phyloP scores from a whole-genome alignment of 352 stramenopile species.

The Elongisporangium anandrum region DNA sequence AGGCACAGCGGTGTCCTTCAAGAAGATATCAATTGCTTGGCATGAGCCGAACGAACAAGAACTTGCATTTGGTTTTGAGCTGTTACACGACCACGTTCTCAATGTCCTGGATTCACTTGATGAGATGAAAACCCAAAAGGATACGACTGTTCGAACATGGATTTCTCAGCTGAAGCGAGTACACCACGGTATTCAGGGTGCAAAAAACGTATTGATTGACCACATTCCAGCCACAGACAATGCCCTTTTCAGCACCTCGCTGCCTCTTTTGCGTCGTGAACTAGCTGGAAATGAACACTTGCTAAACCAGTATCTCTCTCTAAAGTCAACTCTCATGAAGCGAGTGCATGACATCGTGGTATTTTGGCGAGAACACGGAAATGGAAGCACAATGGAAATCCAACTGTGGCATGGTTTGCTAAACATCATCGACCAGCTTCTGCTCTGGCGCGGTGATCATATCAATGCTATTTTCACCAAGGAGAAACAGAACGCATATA shows the following conservation, averaged over 20 bases:
- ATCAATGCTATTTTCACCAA: constrained; percentile 34
- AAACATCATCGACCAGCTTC: constrained; percentile 38
- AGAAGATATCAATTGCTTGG: constrained; percentile 43
- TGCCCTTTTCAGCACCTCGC: constrained; percentile 31
- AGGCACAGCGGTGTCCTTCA: constrained; percentile 45
- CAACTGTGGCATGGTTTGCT: constrained; percentile 49
- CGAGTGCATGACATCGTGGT: constrained; percentile 30
- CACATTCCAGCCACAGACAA: constrained; percentile 10
- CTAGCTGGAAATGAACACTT: constrained; percentile 26
- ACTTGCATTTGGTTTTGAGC: constrained; percentile 42
- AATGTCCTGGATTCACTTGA: constrained; percentile 22
- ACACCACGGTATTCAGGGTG: constrained; percentile 33
- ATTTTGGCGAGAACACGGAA: constrained; percentile 47
- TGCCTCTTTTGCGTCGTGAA: constrained; percentile 30
- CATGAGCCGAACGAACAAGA: constrained; percentile 57
- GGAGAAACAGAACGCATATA: constrained; percentile 46
- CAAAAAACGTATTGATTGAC: constrained; percentile 52
- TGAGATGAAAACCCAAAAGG: constrained; percentile 12
- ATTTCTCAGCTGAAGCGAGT: constrained; percentile 40
- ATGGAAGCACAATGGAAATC: constrained; percentile 45
- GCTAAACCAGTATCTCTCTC: constrained; percentile 18
- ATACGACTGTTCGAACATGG: constrained; percentile 45
- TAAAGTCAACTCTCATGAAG: constrained; percentile 42
- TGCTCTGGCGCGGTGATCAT: constrained; percentile 52
- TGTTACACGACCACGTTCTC: constrained; percentile 51